Conservation (phyloP, 371 early-diverging fungal species). For the Circinella minor region DNA sequence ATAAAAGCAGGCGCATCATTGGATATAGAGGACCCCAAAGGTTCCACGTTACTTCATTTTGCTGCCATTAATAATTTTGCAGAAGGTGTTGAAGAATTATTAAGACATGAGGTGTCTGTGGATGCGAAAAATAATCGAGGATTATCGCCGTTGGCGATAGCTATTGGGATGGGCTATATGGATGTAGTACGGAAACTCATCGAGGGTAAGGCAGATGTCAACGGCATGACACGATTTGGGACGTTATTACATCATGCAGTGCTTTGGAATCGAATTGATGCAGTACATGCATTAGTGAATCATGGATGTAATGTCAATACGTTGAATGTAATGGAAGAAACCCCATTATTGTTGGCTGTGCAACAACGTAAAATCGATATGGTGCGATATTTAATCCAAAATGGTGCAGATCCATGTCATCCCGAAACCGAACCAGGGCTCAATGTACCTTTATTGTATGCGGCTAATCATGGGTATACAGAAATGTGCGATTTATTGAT, state of each 20-base stretch:
- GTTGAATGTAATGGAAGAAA: slow-evolving; percentile 46
- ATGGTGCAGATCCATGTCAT: slow-evolving; percentile 45
- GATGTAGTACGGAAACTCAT: slow-evolving; percentile 31
- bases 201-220: slow-evolving; percentile 39
- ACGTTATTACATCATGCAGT: slow-evolving; percentile 52
- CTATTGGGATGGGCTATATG: slow-evolving; percentile 42
- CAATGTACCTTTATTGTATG: slow-evolving; percentile 50
- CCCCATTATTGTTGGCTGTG: slow-evolving; percentile 49
- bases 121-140: slow-evolving; percentile 39
- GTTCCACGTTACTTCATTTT: slow-evolving; percentile 66
- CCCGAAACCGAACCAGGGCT: slow-evolving; percentile 7
- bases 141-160: slow-evolving; percentile 46
- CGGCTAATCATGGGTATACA: slow-evolving; percentile 54
- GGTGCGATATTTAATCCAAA: slow-evolving; percentile 37
- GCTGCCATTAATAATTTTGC: slow-evolving; percentile 38
- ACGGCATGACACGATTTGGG: slow-evolving; percentile 32
- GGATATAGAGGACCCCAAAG: slow-evolving; percentile 61
- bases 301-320: slow-evolving; percentile 36
- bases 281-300: slow-evolving; percentile 38
- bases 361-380: slow-evolving; percentile 56
- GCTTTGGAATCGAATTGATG: slow-evolving; percentile 50
- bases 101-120: slow-evolving; percentile 26
- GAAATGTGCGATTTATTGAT: slow-evolving; percentile 47
- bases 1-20: slow-evolving; percentile 40
- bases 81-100: slow-evolving; percentile 28